Percentiles rank a stretch among this genome's conserved stretches.
Evolutionary conservation across 2,329 filamentous ascomycete species (phyloP).

Genomic region (Aureobasidium sp.): DNA sequence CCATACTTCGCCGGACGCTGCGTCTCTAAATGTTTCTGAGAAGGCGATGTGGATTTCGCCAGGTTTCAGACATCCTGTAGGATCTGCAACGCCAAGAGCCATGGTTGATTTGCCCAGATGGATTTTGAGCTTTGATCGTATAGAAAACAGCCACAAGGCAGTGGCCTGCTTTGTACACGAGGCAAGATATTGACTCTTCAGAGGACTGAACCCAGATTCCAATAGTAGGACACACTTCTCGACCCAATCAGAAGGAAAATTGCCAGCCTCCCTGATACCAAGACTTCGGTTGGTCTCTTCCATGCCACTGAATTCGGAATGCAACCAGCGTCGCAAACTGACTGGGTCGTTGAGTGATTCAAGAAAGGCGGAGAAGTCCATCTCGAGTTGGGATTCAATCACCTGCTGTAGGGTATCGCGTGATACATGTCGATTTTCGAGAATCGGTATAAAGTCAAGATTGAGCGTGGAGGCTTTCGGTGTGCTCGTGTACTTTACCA

Average conservation of each 20-base stretch:
- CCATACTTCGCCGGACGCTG: conserved; percentile 47
- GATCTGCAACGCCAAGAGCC: conserved; percentile 63
- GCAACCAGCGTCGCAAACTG: conserved; percentile 50
- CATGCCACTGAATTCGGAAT: conserved; percentile 38
- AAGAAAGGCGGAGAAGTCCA: conserved; percentile 48
- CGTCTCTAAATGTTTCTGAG: conserved; percentile 51
- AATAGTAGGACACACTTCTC: conserved; percentile 52
- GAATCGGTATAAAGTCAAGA: conserved; percentile 60
- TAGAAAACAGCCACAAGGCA: conserved; percentile 45
- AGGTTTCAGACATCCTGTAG: conserved; percentile 51
- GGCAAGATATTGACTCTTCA: conserved; percentile 20
- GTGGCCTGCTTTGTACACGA: conserved; percentile 42
- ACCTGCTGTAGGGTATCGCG: conserved; percentile 41
- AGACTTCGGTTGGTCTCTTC: conserved; percentile 29
- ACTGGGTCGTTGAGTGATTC: conserved; percentile 45
- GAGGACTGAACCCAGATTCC: conserved; percentile 32
- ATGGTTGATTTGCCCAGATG: conserved; percentile 46
- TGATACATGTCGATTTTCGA: conserved; percentile 53
- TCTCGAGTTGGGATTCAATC: conserved; percentile 44
- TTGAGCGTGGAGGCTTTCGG: conserved; percentile 54
- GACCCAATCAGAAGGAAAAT: conserved; percentile 44
- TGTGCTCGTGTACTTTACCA: conserved; percentile 45
- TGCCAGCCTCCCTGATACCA: conserved; percentile 38
- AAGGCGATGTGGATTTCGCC: conserved; percentile 64
- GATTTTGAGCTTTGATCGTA: conserved; percentile 28